Evolutionary conservation across 306 rosid species (phyloP), one percentile per base, ranked within the genome.

Genomic region (Cucurbita ficifolia): DNA sequence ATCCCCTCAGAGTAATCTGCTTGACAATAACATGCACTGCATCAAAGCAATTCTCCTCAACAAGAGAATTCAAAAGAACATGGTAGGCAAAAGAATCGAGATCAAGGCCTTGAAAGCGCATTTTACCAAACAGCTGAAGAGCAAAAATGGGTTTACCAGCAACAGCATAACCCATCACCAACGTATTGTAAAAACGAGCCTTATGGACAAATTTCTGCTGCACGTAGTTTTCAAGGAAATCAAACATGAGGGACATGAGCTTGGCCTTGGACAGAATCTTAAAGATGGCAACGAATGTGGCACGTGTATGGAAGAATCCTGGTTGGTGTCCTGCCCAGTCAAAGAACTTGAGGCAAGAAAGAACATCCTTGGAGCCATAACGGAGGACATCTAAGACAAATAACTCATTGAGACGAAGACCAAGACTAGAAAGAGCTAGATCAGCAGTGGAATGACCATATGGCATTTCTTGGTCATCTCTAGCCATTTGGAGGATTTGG

Each of bases 271-370:
- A 62, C 10, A 93, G 82, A n/a, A 93, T 86, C 77, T 81, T 82
- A 77, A 87, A 90, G 57, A 93, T 82, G 59, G 84, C 83, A 16
- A 64, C 0, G 76, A 84, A 87, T 36, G 98, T 88, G 67, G 77
- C 81, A 6, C 85, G 90, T 12, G 98, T 87, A 77, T 88, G 98
- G 71, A 35, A 0, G 52, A 84, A 93, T 10, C 76, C 49, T 0
- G 76, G 79, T 18, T 93, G 97, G 52, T 87, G 85, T 48, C 98
- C 98, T 4, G 82, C 98, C 98, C 96, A 93, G 61, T 93, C 96
- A 81, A 93, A 93, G 87, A 93, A 90, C 78, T 81, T 87, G 73
- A 93, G 88, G 73, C 92, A 84, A 4, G 97, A 81, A 65, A 87
- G 83, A 33, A 88, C 87, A 11, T 84, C 84, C 43, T 67, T 65